These are phyloP conservation scores for Angophora floribunda DNA, from an alignment of 345 rosid species.

Conservation along the genomic window DNA sequence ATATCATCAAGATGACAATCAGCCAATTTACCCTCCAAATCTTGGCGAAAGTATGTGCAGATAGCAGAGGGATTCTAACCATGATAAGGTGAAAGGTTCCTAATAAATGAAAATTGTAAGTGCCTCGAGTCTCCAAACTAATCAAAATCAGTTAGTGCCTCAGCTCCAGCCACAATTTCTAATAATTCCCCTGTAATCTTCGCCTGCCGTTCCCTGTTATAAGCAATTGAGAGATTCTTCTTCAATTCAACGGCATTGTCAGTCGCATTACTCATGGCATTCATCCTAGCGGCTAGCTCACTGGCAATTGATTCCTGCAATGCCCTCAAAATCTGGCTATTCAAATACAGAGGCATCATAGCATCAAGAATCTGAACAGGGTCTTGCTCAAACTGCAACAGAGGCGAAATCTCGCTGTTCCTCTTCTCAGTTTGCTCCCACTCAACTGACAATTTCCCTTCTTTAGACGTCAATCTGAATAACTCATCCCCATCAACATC, in stretches of 20 bases:
- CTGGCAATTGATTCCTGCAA: constrained; percentile 84
- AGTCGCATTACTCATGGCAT: constrained; percentile 71
- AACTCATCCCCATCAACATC: constrained; percentile 78
- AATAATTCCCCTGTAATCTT: constrained; percentile 73
- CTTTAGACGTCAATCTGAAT: constrained; percentile 70
- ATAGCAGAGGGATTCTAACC: background rate
- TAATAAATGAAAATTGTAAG: background rate
- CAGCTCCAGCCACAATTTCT: constrained; percentile 87
- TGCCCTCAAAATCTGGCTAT: constrained; percentile 80
- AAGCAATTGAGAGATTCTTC: constrained; percentile 47
- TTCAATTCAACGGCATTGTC: constrained; percentile 75
- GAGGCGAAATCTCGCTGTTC: constrained; percentile 31
- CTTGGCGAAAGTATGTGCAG: background rate
- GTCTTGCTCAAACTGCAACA: constrained; percentile 83
- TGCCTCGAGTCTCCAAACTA: background rate
- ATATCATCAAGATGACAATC: background rate
- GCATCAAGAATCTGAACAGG: constrained; percentile 92
- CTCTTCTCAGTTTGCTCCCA: constrained; percentile 29
- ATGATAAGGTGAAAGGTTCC: background rate
- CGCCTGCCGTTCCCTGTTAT: constrained; percentile 62
- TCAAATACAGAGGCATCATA: constrained; percentile 82
- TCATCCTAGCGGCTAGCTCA: constrained; percentile 86
- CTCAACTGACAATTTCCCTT: constrained; percentile 58
- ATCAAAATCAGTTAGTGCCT: constrained; percentile 36
- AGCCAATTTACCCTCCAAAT: background rate